Conservation (phyloP, 257 asterid species). For the Solanum appendiculatum region DNA sequence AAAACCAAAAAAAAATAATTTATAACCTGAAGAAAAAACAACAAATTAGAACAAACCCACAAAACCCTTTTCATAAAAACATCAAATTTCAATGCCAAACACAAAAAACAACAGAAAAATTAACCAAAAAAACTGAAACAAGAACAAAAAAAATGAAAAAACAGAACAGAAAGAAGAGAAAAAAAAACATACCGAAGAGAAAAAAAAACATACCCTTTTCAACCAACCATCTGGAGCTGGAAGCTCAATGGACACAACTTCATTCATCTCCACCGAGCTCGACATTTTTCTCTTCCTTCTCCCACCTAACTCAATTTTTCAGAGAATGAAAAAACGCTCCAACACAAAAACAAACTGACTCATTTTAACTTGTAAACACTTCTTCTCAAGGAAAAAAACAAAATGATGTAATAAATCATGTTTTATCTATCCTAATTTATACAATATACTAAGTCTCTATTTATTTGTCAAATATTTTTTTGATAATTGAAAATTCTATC, state of each 20-base stretch:
- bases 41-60: background rate
- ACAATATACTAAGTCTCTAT: no score
- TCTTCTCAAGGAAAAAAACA: background rate
- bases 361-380: background rate
- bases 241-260: slow-evolving; percentile 23
- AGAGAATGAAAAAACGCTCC: background rate
- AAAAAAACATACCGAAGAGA: no score
- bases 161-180: background rate
- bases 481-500: no score
- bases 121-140: background rate
- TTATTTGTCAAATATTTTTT: background rate
- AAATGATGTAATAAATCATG: background rate
- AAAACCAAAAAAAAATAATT: background rate
- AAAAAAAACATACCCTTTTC: slow-evolving; percentile 13
- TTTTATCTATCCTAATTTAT: no score
- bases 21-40: background rate
- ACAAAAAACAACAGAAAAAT: background rate
- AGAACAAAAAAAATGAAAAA: background rate
- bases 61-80: background rate
- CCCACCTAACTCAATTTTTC: background rate
- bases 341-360: background rate
- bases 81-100: background rate
- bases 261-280: slow-evolving; percentile 20
- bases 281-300: slow-evolving; percentile 11
- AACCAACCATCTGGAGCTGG: slow-evolving; percentile 38